Evolutionary conservation across 2,329 filamentous ascomycete species (phyloP).

Genomic region (Aspergillus tanneri): DNA sequence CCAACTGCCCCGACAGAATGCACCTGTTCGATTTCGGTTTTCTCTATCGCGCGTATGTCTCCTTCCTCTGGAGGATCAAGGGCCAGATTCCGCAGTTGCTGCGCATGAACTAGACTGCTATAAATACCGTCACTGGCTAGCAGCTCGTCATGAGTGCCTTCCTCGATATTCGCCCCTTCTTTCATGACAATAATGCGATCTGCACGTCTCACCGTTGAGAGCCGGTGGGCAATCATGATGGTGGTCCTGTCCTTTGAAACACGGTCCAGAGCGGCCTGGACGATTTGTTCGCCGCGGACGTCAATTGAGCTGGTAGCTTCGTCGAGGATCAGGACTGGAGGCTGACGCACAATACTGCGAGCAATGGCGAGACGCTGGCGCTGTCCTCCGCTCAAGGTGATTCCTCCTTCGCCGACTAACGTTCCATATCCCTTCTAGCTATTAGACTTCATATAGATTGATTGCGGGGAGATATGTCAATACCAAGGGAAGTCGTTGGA

Average conservation of each 20-base stretch:
- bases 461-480: no score
- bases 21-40: neutral
- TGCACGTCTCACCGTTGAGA: slow-evolving; percentile 56
- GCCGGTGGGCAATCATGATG: slow-evolving; percentile 66
- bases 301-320: slow-evolving; percentile 69
- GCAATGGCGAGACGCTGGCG: slow-evolving; percentile 78
- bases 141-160: slow-evolving; percentile 53
- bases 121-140: slow-evolving; percentile 46
- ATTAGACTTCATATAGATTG: no score
- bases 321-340: slow-evolving; percentile 73
- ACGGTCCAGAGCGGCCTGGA: slow-evolving; percentile 53
- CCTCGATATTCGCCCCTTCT: slow-evolving; percentile 53
- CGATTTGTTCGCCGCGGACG: slow-evolving; percentile 52
- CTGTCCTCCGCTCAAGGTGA: slow-evolving; percentile 74
- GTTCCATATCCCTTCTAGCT: slow-evolving; percentile 63
- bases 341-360: slow-evolving; percentile 68
- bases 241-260: slow-evolving; percentile 64
- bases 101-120: slow-evolving; percentile 21
- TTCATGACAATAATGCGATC: slow-evolving; percentile 58
- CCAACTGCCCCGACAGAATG: neutral
- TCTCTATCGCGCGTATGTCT: neutral
- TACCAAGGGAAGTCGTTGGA: slow-evolving; percentile 56
- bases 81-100: slow-evolving; percentile 4
- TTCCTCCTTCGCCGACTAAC: slow-evolving; percentile 70
- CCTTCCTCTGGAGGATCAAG: neutral